Percentiles rank a stretch among this genome's conserved stretches.
Conservation (phyloP, 441 rosid genomes). For the Omphalea diandra region DNA sequence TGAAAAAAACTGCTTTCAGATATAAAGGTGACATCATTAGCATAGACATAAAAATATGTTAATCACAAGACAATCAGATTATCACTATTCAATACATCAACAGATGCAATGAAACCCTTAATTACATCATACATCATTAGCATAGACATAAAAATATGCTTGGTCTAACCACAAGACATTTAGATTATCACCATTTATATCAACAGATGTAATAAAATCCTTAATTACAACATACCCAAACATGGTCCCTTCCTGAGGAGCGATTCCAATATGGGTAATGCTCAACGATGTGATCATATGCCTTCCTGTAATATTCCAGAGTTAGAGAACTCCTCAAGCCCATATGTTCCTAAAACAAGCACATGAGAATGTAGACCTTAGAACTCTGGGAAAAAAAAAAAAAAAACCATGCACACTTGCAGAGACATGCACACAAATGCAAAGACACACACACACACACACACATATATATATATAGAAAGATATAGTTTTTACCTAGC, state of each 20-base stretch:
- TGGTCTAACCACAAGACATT: constrained; percentile 24
- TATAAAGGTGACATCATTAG: constrained; percentile 37
- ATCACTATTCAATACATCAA: constrained; percentile 12
- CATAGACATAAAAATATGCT: constrained; percentile 17
- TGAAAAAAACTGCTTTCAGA: constrained; percentile 83
- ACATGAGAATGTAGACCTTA: constrained; percentile 18
- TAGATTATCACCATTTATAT: constrained; percentile 7
- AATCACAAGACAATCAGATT: constrained; percentile 18
- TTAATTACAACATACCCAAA: constrained; percentile 64
- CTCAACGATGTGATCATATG: constrained; percentile 63
- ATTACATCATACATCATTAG: constrained; percentile 51
- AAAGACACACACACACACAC: no score
- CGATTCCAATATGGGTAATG: constrained; percentile 85
- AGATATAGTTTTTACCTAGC: background rate
- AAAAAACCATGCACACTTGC: background rate
- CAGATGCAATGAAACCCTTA: constrained; percentile 8
- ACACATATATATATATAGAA: no score
- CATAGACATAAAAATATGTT: constrained; percentile 17
- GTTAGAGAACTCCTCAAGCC: constrained; percentile 93
- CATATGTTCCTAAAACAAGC: constrained; percentile 56
- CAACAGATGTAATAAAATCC: constrained; percentile 4
- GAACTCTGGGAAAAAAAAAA: background rate
- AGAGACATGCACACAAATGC: background rate
- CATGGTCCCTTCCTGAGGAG: constrained; percentile 86
- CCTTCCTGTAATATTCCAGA: constrained; percentile 77